Evolutionary conservation across 192 early-diverging fungal genomes (phyloP), one percentile per base, ranked within the genome.

Genomic region (Umbelopsis vinacea): DNA sequence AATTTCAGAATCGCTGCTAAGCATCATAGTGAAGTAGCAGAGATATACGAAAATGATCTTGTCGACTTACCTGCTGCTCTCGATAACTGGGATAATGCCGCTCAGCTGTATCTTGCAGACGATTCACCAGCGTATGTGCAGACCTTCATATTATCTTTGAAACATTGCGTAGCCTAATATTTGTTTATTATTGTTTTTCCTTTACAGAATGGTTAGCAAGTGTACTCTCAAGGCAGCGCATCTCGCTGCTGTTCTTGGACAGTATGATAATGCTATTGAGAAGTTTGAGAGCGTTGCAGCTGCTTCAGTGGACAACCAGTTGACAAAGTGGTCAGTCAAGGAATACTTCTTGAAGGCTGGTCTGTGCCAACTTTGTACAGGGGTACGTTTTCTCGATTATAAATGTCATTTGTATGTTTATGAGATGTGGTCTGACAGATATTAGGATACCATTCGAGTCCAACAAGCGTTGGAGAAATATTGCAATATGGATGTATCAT

Each of bases 321-420:
- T 99, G 29, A 93, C 95, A 60, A 94, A 95, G 78, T 99, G 95
- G 92, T 97, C 96, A 21, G 79, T 98, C 26, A 93, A 95, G 69
- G 97, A 98, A 68, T 97, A 98, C 85, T 93, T 98, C 70, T 85
- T 99, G 78, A 99, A 99, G 80, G 94, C 97, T 14, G 95, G 92
- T 19, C 78, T 99, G 67, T 98, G 97, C 74, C 88, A 93, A 68
- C 83, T 99, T 53, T 93, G 92, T 68, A 87, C 90, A 46, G 85
- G 85, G 53, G 91, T 93, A 84, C 71, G 83, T 50, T 14, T 26
- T n/a, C 19, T 40, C 46, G 23, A 37, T 67, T 71, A 45, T 43
- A 0, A 43, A 43, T 43, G 40, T 12, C 11, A 7, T 43, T 43
- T 12, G 40, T 12, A 43, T 43, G 40, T 43, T 43, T 43, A 43